Conservation (phyloP, 2,329 filamentous ascomycete species). For the Dactylellina drechsleri region DNA sequence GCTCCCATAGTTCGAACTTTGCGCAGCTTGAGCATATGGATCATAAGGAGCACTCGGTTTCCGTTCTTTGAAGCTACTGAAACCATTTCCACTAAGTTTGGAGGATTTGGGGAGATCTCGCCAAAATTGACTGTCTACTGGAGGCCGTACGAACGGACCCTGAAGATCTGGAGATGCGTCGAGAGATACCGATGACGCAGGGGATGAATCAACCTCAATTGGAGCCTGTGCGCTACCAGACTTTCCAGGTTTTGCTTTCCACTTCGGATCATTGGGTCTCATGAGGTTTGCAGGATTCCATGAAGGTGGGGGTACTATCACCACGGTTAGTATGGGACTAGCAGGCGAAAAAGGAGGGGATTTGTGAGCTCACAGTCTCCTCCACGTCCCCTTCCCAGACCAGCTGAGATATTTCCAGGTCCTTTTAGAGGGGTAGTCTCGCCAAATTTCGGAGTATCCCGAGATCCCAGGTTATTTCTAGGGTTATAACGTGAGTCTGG, state of each 20-base stretch:
- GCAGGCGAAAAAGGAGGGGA: too few relatives aligned
- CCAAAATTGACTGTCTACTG: not conserved
- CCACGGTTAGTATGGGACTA: too few relatives aligned
- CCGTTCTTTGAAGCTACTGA: slow-evolving; percentile 31
- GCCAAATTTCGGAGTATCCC: slow-evolving; percentile 47
- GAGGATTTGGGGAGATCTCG: slow-evolving; percentile 21
- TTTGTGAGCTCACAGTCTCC: slow-evolving; percentile 26
- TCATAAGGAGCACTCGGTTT: slow-evolving; percentile 33
- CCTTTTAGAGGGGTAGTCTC: slow-evolving; percentile 53
- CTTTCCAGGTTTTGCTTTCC: slow-evolving; percentile 12
- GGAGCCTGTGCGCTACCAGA: slow-evolving; percentile 40
- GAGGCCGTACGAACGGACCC: slow-evolving; percentile 18
- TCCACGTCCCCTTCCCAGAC: slow-evolving; percentile 39
- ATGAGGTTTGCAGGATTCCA: slow-evolving; percentile 17
- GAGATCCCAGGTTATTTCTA: slow-evolving; percentile 44
- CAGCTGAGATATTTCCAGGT: slow-evolving; percentile 32
- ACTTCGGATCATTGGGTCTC: slow-evolving; percentile 30
- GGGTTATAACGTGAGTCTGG: slow-evolving; percentile 40
- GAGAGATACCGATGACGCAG: slow-evolving; percentile 12
- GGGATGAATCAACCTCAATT: slow-evolving; percentile 36
- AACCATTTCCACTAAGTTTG: slow-evolving; percentile 15
- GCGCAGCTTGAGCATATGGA: slow-evolving; percentile 32
- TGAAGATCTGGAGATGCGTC: slow-evolving; percentile 35
- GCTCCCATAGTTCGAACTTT: slow-evolving; percentile 18
- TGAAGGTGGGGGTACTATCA: slow-evolving; percentile 11